Percentiles rank a stretch among this genome's conserved stretches.
Conservation (phyloP, 2,329 filamentous ascomycete genomes). For the Tolypocladium tropicale region DNA sequence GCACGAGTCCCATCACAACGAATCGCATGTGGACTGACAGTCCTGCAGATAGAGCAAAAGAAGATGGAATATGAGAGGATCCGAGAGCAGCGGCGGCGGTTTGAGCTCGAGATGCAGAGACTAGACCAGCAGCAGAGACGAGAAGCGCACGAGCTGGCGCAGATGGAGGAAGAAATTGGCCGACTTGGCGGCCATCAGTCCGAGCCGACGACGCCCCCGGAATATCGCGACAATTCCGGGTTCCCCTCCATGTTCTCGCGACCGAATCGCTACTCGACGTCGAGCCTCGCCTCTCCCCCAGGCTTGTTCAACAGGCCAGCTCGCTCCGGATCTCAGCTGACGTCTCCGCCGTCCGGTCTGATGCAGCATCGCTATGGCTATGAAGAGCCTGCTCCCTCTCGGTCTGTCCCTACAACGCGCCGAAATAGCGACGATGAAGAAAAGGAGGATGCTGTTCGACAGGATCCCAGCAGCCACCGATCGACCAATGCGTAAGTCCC, state of each 20-base stretch:
- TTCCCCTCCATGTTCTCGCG: conserved; percentile 75
- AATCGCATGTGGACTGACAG: conserved; percentile 23
- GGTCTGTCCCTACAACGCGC: conserved; percentile 76
- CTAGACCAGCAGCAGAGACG: conserved; percentile 76
- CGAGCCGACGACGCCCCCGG: conserved; percentile 91
- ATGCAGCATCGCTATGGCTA: conserved; percentile 48
- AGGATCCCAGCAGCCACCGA: conserved; percentile 61
- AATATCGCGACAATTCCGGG: conserved; percentile 68
- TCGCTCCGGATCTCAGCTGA: conserved; percentile 69
- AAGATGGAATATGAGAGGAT: conserved; percentile 86
- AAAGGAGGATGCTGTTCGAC: conserved; percentile 63
- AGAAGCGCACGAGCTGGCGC: conserved; percentile 74
- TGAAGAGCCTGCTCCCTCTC: conserved; percentile 52
- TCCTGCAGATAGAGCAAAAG: conserved; percentile 76
- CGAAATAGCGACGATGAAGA: conserved; percentile 89
- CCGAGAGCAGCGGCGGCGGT: conserved; percentile 76
- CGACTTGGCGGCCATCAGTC: conserved; percentile 66
- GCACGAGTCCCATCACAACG: background rate
- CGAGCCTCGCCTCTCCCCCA: conserved; percentile 74
- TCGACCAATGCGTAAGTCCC: conserved; percentile 68
- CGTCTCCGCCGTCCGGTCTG: conserved; percentile 62
- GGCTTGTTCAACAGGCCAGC: conserved; percentile 63
- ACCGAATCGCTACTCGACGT: conserved; percentile 80
- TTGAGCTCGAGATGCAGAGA: conserved; percentile 86
- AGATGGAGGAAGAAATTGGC: conserved; percentile 71